Evolutionary conservation across 495 filamentous ascomycete species (phyloP), one percentile per base, ranked within the genome.

Genomic region (Penicillium cinerascens): DNA sequence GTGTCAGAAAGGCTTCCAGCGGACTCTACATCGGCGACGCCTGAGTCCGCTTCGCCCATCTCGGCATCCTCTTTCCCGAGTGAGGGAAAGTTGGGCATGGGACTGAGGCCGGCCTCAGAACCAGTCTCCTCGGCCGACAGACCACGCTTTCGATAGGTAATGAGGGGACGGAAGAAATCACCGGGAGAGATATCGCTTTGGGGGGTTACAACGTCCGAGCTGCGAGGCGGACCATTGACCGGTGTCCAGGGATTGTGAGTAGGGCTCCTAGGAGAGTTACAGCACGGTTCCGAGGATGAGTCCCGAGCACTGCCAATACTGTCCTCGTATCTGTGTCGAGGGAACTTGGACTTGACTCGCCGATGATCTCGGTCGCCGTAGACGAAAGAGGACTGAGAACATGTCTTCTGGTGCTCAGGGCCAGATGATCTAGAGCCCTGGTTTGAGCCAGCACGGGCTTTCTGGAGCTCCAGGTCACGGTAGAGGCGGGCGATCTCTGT

Each of bases 401-500:
- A 3, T 13, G 4, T 13, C 13, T 10, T 13, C 29, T 33, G 26
- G 2, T 29, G 26, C 7, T 6, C 26, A 29, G 7, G 26, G 1
- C 26, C 7, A 9, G 1, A 6, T 10, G 7, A 10, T 29, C 11
- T 6, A 29, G 26, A 29, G 1, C 26, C 36, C 36, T 38, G 37
- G n/a, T 11, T 39, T 7, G 29, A 33, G 13, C 9, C 11, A 11
- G 29, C 8, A 33, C 11, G 29, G 8, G 29, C 2, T 13, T 60
- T 50, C 52, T 59, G 29, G 44, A 69, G 38, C 56, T 65, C 62
- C 9, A 71, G 59, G 10, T 59, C 57, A 15, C 76, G 77, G 49
- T 76, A 81, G 48, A 63, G 59, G 40, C 77, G 69, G 0, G 83
- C 79, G 21, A 81, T 78, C 8, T 74, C 70, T 0, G 73, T 81